phyloP scores from a whole-genome alignment of 1,284 basidiomycete species.

The Amylostereum areolatum region DNA sequence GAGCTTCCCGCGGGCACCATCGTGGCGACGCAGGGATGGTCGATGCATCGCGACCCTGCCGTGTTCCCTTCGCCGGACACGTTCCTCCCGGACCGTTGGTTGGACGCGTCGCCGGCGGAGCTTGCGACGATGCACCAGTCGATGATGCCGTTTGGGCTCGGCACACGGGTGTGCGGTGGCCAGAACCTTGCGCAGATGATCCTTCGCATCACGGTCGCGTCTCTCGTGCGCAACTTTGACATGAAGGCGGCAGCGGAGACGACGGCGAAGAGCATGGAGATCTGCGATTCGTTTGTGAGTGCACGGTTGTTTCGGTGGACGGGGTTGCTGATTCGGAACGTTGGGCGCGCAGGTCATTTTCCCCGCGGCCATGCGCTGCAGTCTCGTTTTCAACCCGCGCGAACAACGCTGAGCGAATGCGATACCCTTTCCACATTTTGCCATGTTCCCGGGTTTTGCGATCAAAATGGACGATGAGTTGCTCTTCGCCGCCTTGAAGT shows the following conservation, averaged over 20 bases:
- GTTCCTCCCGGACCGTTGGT: conserved; percentile 71
- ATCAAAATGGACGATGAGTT: too few relatives aligned
- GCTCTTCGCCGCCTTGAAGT: too few relatives aligned
- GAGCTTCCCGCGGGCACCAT: conserved; percentile 69
- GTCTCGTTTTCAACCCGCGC: conserved; percentile 48
- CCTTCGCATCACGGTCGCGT: conserved; percentile 49
- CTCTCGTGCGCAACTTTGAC: conserved; percentile 61
- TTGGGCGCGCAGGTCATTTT: conserved; percentile 48
- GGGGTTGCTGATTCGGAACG: not conserved
- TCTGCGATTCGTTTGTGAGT: conserved; percentile 45
- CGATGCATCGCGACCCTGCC: conserved; percentile 60
- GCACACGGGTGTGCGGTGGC: conserved; percentile 66
- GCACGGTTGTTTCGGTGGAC: not conserved
- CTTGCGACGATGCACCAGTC: conserved; percentile 54
- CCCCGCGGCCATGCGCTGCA: conserved; percentile 61
- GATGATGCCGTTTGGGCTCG: conserved; percentile 70
- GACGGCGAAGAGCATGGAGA: conserved; percentile 66
- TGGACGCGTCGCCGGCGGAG: conserved; percentile 36
- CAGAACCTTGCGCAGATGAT: conserved; percentile 67
- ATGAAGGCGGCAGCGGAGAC: conserved; percentile 58
- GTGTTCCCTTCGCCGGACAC: conserved; percentile 66
- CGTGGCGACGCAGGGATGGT: conserved; percentile 69
- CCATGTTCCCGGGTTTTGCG: too few relatives aligned
- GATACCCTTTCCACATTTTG: too few relatives aligned
- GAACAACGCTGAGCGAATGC: conserved; percentile 9